Evolutionary conservation across 2,329 filamentous ascomycete genomes (phyloP), one percentile per base, ranked within the genome.

Genomic region (Fusarium nelsonii): DNA sequence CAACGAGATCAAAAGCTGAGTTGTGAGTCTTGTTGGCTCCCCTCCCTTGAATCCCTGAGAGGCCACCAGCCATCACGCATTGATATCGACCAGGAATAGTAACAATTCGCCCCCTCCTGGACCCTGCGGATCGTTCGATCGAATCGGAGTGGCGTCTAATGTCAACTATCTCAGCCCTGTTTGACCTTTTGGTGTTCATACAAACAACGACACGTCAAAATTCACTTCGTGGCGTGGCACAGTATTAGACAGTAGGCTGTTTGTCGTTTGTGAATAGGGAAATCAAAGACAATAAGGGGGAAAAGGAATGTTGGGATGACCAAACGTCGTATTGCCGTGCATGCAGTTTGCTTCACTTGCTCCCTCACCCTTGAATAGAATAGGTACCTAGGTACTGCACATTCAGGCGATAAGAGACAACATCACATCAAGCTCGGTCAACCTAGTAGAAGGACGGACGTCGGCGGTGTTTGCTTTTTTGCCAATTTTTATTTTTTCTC

Each of bases 161-260:
- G 23, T 39, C 36, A 11, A 20, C 8, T 23, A 36, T 39, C 26
- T 58, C 61, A 69, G 66, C 65, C 66, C 66, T 66, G 65, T 55
- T 41, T 41, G 23, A 18, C n/a, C 45, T 65, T 26, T 53, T 8
- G 15, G 15, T 40, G 48, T 28, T 41, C 46, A 30, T 43, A 45
- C 23, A 50, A 46, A 26, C 40, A 67, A 48, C 52, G 49, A 70
- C 62, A 59, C 41, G 66, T 69, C 66, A 59, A 70, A 51, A 39
- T 34, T 66, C 62, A 62, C 26, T 46, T 56, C 12, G 56, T 56
- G 62, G 57, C 57, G 66, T 39, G 48, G 33, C n/a, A 23, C 43
- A 50, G 33, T 39, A 55, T 50, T 37, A 54, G 48, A 37, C 16
- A 49, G 48, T 41, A 32, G 32, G 48, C 18, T 39, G 39, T 43